Evolutionary conservation across 768 basidiomycete genomes (phyloP), one percentile per base, ranked within the genome.

Genomic region (Sporobolomyces pararoseus): DNA sequence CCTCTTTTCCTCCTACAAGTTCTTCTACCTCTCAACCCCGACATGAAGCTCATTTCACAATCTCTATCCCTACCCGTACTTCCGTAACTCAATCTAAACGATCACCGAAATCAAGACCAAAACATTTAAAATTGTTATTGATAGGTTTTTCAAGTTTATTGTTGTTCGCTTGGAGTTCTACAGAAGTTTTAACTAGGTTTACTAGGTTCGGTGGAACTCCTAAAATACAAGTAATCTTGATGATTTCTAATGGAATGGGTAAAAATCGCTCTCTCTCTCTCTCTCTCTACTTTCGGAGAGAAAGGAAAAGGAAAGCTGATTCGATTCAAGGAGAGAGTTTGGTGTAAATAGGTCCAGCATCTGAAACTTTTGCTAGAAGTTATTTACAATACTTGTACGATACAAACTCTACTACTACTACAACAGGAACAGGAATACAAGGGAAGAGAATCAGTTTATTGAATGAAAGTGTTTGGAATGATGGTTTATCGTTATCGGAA

Each of bases 241-340:
- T 72, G 71, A 59, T 72, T 34, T 50, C 50, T 29, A 58, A 66
- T 37, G 66, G 66, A 5, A 65, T 72, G 71, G 71, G 70, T 66
- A 23, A n/a, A n/a, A n/a, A n/a, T n/a, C 12, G 59, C 7, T 7
- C 27, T 2, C 27, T 39, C 17, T 50, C 50, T 44, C 13, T 7
- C 55, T 25, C 21, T 50, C 32, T n/a, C n/a, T n/a, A n/a, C n/a
- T n/a, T n/a, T n/a, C n/a, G n/a, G n/a, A n/a, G 25, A 1, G 4
- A 4, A 7, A 27, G 12, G 14, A 12, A 3, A 16, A 1, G 12
- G n/a, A 19, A 46, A 16, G 16, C 17, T 21, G 31, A 57, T 6
- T 34, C 12, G 32, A 6, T 49, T 47, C 44, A 10, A 34, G 4
- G 37, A 23, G 19, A 32, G 39, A 25, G 6, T 19, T 1, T 32